Evolutionary conservation across 2,329 filamentous ascomycete species (phyloP).

Genomic region (Berkeleyomyces basicola): DNA sequence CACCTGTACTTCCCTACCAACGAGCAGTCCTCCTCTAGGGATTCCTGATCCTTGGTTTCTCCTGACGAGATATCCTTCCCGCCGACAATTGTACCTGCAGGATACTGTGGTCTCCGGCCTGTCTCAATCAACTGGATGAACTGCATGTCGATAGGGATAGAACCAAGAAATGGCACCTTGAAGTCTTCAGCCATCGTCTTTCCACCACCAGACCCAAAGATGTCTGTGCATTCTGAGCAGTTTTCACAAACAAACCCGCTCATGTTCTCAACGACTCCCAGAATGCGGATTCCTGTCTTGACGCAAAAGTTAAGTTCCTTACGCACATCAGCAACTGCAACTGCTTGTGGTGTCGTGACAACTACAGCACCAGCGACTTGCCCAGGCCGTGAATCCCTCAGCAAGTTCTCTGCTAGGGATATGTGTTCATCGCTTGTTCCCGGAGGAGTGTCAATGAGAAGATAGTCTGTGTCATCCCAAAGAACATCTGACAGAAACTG

Average conservation of each 20-base stretch:
- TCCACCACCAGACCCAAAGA: slow-evolving; percentile 85
- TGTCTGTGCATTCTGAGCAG: slow-evolving; percentile 73
- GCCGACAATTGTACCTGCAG: slow-evolving; percentile 46
- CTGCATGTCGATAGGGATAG: slow-evolving; percentile 81
- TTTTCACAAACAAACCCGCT: slow-evolving; percentile 71
- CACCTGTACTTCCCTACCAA: slow-evolving; percentile 56
- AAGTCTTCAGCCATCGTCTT: slow-evolving; percentile 80
- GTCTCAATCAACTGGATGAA: slow-evolving; percentile 81
- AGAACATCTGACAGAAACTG: slow-evolving; percentile 87
- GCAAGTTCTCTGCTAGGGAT: slow-evolving; percentile 72
- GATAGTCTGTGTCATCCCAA: slow-evolving; percentile 76
- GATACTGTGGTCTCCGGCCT: slow-evolving; percentile 46
- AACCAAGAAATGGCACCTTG: slow-evolving; percentile 65
- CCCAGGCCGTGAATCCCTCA: slow-evolving; percentile 43
- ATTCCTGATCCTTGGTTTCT: slow-evolving; percentile 3
- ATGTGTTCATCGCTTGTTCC: slow-evolving; percentile 97
- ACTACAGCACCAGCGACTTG: slow-evolving; percentile 79
- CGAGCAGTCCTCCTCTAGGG: slow-evolving; percentile 18
- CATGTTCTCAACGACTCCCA: slow-evolving; percentile 97
- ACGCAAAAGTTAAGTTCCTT: slow-evolving; percentile 89
- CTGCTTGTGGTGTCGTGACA: slow-evolving; percentile 89
- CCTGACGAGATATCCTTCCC: slow-evolving; percentile 33
- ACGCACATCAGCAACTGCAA: slow-evolving; percentile 81
- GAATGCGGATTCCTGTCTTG: slow-evolving; percentile 61
- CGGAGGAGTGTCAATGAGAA: slow-evolving; percentile 89